Percentiles rank a stretch among this genome's conserved stretches.
Evolutionary conservation across 2,329 filamentous ascomycete species (phyloP).

Genomic region (Pseudogymnoascus sp.): DNA sequence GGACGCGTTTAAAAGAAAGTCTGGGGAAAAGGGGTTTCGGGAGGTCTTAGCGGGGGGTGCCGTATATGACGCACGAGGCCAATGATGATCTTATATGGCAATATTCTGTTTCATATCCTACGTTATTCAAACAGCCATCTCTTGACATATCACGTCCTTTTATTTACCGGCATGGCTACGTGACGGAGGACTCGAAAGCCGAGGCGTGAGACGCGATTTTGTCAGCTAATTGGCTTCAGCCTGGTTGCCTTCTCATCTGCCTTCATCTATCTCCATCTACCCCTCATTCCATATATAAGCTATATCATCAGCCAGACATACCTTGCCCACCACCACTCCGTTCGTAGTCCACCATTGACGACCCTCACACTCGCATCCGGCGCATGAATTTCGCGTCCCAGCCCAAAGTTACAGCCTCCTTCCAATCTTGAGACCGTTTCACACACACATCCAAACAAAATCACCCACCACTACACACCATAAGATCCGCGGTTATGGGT

Average conservation of each 20-base stretch:
- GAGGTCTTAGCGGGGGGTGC: constrained; percentile 3
- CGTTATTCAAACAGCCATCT: not conserved
- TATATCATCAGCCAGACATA: not conserved
- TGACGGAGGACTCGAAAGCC: not conserved
- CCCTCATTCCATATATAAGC: not conserved
- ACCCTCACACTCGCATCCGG: not conserved
- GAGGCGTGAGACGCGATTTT: not conserved
- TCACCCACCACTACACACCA: not conserved
- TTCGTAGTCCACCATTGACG: not conserved
- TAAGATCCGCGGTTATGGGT: not conserved
- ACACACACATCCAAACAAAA: not conserved
- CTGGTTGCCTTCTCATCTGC: not conserved
- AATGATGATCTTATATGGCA: not conserved
- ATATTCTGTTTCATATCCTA: not conserved
- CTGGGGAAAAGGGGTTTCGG: not conserved
- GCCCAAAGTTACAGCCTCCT: not conserved
- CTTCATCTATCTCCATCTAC: not conserved
- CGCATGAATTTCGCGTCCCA: constrained; percentile 3
- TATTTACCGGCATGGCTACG: not conserved
- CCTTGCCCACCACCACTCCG: not conserved
- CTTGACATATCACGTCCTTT: not conserved
- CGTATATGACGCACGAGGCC: constrained; percentile 3
- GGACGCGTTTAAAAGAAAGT: constrained; percentile 3
- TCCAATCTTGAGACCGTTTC: constrained; percentile 1
- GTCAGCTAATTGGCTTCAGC: not conserved